Evolutionary conservation across 2,329 filamentous ascomycete genomes (phyloP).

Genomic region (Escovopsis sp.): DNA sequence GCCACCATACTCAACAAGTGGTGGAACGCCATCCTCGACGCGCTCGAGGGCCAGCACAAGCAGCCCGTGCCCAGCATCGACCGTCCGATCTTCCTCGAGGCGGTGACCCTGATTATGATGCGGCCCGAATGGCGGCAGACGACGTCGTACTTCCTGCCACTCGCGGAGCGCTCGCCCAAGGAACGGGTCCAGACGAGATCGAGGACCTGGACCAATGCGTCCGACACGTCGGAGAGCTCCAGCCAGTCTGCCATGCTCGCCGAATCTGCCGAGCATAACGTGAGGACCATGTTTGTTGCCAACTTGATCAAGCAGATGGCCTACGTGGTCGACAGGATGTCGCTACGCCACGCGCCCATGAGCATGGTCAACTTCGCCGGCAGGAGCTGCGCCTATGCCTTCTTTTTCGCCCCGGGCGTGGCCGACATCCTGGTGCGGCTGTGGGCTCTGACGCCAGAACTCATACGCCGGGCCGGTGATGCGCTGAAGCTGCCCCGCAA

Average conservation of each 20-base stretch:
- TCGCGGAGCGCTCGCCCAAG: conserved; percentile 37
- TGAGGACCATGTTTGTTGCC: conserved; percentile 71
- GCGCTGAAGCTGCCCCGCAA: conserved; percentile 50
- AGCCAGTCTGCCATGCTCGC: conserved; percentile 37
- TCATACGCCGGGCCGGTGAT: conserved; percentile 55
- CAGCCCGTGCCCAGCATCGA: conserved; percentile 75
- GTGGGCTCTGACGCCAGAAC: conserved; percentile 56
- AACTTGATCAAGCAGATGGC: conserved; percentile 73
- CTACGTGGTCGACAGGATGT: conserved; percentile 82
- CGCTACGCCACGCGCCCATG: conserved; percentile 48
- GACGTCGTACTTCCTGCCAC: conserved; percentile 49
- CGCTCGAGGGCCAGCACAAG: conserved; percentile 52
- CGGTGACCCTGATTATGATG: conserved; percentile 68
- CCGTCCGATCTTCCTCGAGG: conserved; percentile 64
- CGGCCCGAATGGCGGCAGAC: conserved; percentile 73
- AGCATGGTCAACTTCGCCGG: conserved; percentile 74
- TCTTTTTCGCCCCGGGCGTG: conserved; percentile 80
- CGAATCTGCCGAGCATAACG: conserved; percentile 71
- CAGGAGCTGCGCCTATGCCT: conserved; percentile 82
- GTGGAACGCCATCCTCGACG: conserved; percentile 72
- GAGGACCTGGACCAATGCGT: conserved; percentile 31
- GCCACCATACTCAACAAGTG: conserved; percentile 73
- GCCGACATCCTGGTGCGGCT: conserved; percentile 70
- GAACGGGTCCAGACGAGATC: conserved; percentile 30
- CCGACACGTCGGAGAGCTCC: conserved; percentile 51